Percentiles rank a stretch among this genome's conserved stretches.
These are phyloP conservation scores for Clarkia xantiana DNA, from an alignment of 345 rosid genomes.

Conservation along the genomic window DNA sequence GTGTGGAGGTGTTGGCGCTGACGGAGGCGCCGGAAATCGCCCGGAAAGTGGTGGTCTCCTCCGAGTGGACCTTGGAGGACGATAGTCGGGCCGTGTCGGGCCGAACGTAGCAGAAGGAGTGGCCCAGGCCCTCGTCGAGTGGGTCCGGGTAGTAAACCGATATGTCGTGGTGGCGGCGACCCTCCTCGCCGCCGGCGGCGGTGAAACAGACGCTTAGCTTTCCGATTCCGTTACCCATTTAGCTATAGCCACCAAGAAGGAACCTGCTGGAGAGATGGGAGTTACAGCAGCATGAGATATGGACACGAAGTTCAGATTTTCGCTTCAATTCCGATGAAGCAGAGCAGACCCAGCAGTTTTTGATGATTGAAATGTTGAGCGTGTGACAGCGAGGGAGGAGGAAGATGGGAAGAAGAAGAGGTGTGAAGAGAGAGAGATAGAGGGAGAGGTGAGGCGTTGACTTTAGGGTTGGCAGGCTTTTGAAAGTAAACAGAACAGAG, in stretches of 20 bases:
- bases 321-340: neutral
- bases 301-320: neutral
- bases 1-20: slow-evolving; percentile 91
- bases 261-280: neutral
- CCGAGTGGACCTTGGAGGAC: slow-evolving; percentile 78
- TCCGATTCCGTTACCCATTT: slow-evolving; percentile 76
- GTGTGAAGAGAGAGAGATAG: slow-evolving; percentile 11
- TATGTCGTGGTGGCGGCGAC: slow-evolving; percentile 28
- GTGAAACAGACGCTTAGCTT: slow-evolving; percentile 61
- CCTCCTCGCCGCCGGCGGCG: slow-evolving; percentile 26
- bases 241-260: neutral
- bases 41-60: slow-evolving; percentile 65
- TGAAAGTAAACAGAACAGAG: slow-evolving; percentile 9
- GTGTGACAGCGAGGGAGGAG: slow-evolving; percentile 6
- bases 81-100: slow-evolving; percentile 56
- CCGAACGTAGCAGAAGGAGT: slow-evolving; percentile 82
- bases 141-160: slow-evolving; percentile 34
- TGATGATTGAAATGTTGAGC: slow-evolving; percentile 12
- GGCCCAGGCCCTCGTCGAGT: slow-evolving; percentile 79
- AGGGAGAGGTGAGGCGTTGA: slow-evolving; percentile 40
- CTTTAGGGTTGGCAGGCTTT: slow-evolving; percentile 25
- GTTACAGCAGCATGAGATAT: slow-evolving; percentile 3
- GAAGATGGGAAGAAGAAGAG: slow-evolving; percentile 2
- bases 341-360: neutral
- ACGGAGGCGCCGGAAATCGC: slow-evolving; percentile 93